phyloP scores from a whole-genome alignment of 2,329 filamentous ascomycete species.

The Magnaporthiopsis poae region DNA sequence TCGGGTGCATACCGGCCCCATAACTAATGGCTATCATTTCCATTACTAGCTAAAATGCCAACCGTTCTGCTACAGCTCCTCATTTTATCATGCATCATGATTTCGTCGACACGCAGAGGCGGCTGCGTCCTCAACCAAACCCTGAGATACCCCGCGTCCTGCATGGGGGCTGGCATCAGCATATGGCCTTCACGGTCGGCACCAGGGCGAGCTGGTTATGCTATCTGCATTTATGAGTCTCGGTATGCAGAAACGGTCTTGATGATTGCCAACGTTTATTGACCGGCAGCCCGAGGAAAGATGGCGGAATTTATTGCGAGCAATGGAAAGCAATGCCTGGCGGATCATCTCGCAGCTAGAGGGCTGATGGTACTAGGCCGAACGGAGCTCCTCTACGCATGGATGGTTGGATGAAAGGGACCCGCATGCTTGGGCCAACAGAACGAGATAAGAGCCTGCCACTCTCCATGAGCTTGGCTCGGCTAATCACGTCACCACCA shows the following conservation, averaged over 20 bases:
- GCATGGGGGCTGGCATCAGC: background rate
- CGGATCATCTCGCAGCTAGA: background rate
- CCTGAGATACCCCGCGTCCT: background rate
- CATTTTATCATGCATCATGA: background rate
- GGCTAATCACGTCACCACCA: background rate
- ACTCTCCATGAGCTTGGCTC: background rate
- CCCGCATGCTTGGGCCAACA: background rate
- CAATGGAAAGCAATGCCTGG: too few species aligned
- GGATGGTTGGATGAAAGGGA: background rate
- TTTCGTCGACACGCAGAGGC: background rate
- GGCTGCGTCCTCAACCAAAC: background rate
- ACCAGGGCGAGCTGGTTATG: background rate
- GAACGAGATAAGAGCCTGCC: background rate
- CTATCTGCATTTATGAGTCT: background rate
- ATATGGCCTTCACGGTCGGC: background rate
- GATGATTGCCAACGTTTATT: too few species aligned
- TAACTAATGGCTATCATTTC: background rate
- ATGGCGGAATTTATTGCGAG: too few species aligned
- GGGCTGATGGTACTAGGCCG: too few species aligned
- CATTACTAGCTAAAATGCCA: background rate
- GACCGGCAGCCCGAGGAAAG: too few species aligned
- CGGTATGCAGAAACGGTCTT: too few species aligned
- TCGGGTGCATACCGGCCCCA: background rate
- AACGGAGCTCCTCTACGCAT: background rate
- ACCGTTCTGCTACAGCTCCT: background rate